These are phyloP conservation scores for Daldinia childiae DNA, from an alignment of 495 filamentous ascomycete genomes.

Conservation along the genomic window DNA sequence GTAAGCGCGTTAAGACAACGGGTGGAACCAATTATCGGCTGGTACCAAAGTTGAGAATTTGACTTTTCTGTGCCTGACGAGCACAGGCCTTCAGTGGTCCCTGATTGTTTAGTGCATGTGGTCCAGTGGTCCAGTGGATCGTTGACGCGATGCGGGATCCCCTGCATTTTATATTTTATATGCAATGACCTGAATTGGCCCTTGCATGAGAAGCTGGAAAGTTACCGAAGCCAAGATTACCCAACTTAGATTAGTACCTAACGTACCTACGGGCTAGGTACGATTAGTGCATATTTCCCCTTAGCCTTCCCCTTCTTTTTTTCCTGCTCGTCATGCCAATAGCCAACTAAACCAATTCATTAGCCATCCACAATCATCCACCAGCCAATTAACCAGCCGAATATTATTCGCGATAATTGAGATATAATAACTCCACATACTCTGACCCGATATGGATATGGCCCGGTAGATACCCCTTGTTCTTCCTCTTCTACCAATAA, in stretches of 20 bases:
- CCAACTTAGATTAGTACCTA: slow-evolving; percentile 2
- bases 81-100: slow-evolving; percentile 15
- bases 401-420: slow-evolving; percentile 29
- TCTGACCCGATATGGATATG: slow-evolving; percentile 28
- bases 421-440: slow-evolving; percentile 25
- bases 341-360: background rate
- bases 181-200: slow-evolving; percentile 28
- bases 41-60: slow-evolving; percentile 33
- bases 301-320: slow-evolving; percentile 2
- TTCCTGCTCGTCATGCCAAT: slow-evolving; percentile 23
- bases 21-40: slow-evolving; percentile 1
- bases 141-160: slow-evolving; percentile 43
- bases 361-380: background rate
- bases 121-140: slow-evolving; percentile 17
- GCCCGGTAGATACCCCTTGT: slow-evolving; percentile 30
- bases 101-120: background rate
- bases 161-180: slow-evolving; percentile 11
- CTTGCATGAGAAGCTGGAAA: slow-evolving; percentile 30
- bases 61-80: slow-evolving; percentile 27
- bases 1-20: background rate
- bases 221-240: slow-evolving; percentile 22
- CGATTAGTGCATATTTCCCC: background rate
- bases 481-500: slow-evolving; percentile 24
- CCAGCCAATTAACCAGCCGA: slow-evolving; percentile 16
- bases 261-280: no score